Evolutionary conservation across 179 eudicot genomes (phyloP).

Genomic region (Spinacia oleracea): DNA sequence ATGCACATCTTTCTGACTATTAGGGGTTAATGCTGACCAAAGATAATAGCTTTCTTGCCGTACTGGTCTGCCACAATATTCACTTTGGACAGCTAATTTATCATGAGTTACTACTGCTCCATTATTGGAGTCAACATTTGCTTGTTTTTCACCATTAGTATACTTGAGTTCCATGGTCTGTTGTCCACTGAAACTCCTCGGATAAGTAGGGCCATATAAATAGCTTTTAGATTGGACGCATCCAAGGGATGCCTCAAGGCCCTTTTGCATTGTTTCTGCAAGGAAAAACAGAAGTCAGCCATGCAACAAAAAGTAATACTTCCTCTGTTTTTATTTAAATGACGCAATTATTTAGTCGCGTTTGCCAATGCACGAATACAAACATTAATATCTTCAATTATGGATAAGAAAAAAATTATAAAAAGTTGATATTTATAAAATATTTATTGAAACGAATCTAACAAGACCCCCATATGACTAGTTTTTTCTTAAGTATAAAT

Average conservation of each 20-base stretch:
- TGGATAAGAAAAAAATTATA: no score
- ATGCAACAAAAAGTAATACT: neutral
- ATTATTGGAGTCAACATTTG: constrained; percentile 32
- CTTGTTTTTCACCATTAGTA: constrained; percentile 35
- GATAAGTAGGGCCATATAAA: constrained; percentile 39
- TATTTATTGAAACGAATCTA: no score
- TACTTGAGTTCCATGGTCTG: constrained; percentile 50
- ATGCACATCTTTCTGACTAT: constrained; percentile 38
- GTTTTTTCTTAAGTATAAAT: no score
- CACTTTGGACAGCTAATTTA: constrained; percentile 40
- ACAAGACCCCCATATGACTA: no score
- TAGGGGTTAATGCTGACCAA: constrained; percentile 48
- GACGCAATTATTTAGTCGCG: no score
- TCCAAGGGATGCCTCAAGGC: constrained; percentile 57
- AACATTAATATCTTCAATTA: no score
- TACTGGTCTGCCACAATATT: constrained; percentile 36
- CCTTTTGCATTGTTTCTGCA: constrained; percentile 60
- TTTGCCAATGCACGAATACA: no score
- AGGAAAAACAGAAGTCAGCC: constrained; percentile 21
- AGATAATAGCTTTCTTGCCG: constrained; percentile 40
- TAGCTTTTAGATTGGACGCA: constrained; percentile 57
- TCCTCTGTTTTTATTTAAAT: no score
- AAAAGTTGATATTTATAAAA: no score
- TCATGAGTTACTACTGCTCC: constrained; percentile 35
- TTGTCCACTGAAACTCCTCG: constrained; percentile 41